Percentiles rank a stretch among this genome's conserved stretches.
Evolutionary conservation across 306 rosid species (phyloP).

Genomic region (Sophora flavescens): DNA sequence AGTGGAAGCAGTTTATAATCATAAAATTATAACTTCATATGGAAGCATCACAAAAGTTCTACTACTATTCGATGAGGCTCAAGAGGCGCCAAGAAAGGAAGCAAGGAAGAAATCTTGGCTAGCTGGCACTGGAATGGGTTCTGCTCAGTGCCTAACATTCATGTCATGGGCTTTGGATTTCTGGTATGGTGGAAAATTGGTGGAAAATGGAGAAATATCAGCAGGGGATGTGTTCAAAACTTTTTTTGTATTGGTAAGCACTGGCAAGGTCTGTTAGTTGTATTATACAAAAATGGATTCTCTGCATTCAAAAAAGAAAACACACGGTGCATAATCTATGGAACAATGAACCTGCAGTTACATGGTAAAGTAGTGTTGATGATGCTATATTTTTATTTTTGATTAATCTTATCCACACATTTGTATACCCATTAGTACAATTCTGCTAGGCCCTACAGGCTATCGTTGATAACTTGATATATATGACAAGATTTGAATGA

Average conservation of each 20-base stretch:
- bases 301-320: too few relatives aligned
- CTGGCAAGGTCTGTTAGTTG: conserved; percentile 67
- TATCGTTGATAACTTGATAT: too few relatives aligned
- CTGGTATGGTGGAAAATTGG: conserved; percentile 94
- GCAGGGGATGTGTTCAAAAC: conserved; percentile 96
- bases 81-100: conserved; percentile 85
- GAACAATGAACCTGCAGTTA: too few relatives aligned
- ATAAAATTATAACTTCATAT: conserved; percentile 82
- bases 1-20: conserved; percentile 91
- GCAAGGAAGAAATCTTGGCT: conserved; percentile 88
- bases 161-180: conserved; percentile 98
- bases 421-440: too few relatives aligned
- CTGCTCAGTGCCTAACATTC: conserved; percentile 94
- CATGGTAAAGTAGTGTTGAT: too few relatives aligned
- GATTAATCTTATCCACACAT: too few relatives aligned
- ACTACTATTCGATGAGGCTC: conserved; percentile 76
- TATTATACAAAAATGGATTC: too few relatives aligned
- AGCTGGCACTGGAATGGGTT: conserved; percentile 95
- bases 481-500: too few relatives aligned
- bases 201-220: conserved; percentile 70
- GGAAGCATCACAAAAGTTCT: conserved; percentile 72
- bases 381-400: too few relatives aligned
- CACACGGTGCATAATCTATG: too few relatives aligned
- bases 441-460: too few relatives aligned
- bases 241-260: conserved; percentile 88